These are phyloP conservation scores for Parietichytrium sp. DNA, from an alignment of 108 stramenopile genomes.

Conservation along the genomic window DNA sequence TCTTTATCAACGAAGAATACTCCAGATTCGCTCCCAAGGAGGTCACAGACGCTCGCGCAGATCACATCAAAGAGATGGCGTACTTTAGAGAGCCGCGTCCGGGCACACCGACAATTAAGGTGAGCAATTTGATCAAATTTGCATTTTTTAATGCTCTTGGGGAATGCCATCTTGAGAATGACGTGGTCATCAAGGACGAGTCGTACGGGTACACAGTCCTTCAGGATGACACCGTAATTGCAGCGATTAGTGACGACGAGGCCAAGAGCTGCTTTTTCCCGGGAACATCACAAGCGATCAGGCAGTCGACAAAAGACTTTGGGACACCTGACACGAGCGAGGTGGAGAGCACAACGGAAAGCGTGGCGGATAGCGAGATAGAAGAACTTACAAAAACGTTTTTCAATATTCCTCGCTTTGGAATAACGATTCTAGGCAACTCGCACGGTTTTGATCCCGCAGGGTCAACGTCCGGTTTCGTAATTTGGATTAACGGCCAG, in stretches of 20 bases:
- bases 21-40: slow-evolving; percentile 71
- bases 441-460: slow-evolving; percentile 76
- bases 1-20: slow-evolving; percentile 65
- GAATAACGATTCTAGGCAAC: slow-evolving; percentile 85
- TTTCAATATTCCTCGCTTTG: slow-evolving; percentile 80
- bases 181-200: slow-evolving; percentile 29
- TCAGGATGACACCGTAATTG: slow-evolving; percentile 74
- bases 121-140: not conserved
- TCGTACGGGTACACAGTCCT: slow-evolving; percentile 34
- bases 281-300: slow-evolving; percentile 4
- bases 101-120: slow-evolving; percentile 31
- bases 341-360: not conserved
- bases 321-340: not conserved
- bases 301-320: not conserved
- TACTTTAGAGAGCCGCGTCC: slow-evolving; percentile 66
- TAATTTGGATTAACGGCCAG: slow-evolving; percentile 51
- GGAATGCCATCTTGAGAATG: slow-evolving; percentile 10
- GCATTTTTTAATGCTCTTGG: slow-evolving; percentile 28
- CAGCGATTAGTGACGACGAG: slow-evolving; percentile 43
- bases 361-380: not conserved
- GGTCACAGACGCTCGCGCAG: slow-evolving; percentile 62
- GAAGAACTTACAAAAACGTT: not conserved
- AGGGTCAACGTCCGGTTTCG: slow-evolving; percentile 48
- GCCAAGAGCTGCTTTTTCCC: slow-evolving; percentile 69
- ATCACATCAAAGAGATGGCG: slow-evolving; percentile 78